A percentile compares a stretch with the other conserved stretches of the same genome.
Evolutionary conservation across 1,139 yeast genomes (phyloP).

Genomic region (Williopsis jadinii): DNA sequence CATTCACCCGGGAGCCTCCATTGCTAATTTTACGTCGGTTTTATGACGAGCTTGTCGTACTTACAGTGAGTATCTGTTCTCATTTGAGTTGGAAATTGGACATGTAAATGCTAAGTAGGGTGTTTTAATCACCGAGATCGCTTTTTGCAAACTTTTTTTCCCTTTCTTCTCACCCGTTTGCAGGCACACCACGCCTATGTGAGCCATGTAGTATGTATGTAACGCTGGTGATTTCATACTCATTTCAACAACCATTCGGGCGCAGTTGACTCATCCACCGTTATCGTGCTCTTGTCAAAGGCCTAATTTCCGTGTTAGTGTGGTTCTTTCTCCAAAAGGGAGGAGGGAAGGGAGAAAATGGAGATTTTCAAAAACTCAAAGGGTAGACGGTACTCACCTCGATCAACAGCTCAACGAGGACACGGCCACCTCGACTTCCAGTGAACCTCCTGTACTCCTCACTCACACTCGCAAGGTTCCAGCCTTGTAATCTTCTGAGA

Average conservation of each 20-base stretch:
- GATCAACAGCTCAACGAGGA: slow-evolving; percentile 80
- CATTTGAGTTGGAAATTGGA: too few species aligned
- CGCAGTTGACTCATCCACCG: slow-evolving; percentile 39
- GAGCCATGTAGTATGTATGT: not conserved
- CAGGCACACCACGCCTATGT: not conserved
- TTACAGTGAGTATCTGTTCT: too few species aligned
- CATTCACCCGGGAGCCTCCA: too few species aligned
- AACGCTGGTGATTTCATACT: not conserved
- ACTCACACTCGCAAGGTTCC: slow-evolving; percentile 90
- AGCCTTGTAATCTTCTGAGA: slow-evolving; percentile 80
- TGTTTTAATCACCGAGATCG: too few species aligned
- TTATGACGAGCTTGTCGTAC: too few species aligned
- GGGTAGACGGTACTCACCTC: slow-evolving; percentile 31
- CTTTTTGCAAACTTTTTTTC: too few species aligned
- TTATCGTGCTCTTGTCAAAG: slow-evolving; percentile 53
- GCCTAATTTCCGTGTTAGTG: slow-evolving; percentile 3
- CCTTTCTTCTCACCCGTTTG: not conserved
- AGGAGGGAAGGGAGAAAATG: not conserved
- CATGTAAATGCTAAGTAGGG: too few species aligned
- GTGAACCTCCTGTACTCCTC: slow-evolving; percentile 94
- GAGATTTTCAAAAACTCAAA: not conserved
- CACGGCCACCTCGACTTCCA: slow-evolving; percentile 88
- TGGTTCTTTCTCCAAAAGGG: not conserved
- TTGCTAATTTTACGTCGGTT: too few species aligned
- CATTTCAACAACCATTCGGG: slow-evolving; percentile 38